Evolutionary conservation across 495 filamentous ascomycete species (phyloP).

Genomic region (Trichoderma gamsii): DNA sequence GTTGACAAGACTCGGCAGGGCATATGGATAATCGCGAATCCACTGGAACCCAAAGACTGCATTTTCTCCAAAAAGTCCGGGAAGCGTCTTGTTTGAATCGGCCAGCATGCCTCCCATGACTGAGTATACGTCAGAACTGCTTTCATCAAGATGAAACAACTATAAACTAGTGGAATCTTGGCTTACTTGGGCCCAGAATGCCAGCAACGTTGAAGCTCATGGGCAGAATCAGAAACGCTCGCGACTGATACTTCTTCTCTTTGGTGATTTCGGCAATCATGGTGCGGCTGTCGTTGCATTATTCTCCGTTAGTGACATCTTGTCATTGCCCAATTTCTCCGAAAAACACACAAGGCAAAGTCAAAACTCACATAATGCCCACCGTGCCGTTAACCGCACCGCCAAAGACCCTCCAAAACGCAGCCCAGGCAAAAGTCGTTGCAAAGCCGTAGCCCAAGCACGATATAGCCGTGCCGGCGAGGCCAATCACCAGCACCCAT

Average conservation of each 20-base stretch:
- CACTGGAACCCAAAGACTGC: constrained; percentile 33
- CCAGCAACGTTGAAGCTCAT: constrained; percentile 74
- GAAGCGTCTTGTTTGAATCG: constrained; percentile 61
- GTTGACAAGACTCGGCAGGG: constrained; percentile 61
- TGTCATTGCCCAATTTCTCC: background rate
- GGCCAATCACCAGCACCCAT: constrained; percentile 68
- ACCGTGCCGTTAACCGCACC: constrained; percentile 17
- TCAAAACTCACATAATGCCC: constrained; percentile 14
- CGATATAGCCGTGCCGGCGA: constrained; percentile 54
- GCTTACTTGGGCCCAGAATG: constrained; percentile 57
- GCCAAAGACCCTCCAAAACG: constrained; percentile 12
- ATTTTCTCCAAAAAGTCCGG: constrained; percentile 56
- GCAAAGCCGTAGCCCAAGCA: constrained; percentile 17
- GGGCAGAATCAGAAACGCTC: constrained; percentile 74
- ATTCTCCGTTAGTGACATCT: background rate
- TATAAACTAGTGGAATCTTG: no score
- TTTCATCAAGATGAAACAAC: no score
- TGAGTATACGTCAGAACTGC: background rate
- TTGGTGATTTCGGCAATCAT: constrained; percentile 67
- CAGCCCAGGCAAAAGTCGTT: background rate
- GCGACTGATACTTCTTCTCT: constrained; percentile 61
- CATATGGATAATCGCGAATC: constrained; percentile 58
- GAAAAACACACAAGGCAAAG: background rate
- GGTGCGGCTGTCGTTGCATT: constrained; percentile 49
- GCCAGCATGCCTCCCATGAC: constrained; percentile 61